Evolutionary conservation across 2,329 filamentous ascomycete species (phyloP), one percentile per base, ranked within the genome.

Genomic region (Mycogone perniciosa): DNA sequence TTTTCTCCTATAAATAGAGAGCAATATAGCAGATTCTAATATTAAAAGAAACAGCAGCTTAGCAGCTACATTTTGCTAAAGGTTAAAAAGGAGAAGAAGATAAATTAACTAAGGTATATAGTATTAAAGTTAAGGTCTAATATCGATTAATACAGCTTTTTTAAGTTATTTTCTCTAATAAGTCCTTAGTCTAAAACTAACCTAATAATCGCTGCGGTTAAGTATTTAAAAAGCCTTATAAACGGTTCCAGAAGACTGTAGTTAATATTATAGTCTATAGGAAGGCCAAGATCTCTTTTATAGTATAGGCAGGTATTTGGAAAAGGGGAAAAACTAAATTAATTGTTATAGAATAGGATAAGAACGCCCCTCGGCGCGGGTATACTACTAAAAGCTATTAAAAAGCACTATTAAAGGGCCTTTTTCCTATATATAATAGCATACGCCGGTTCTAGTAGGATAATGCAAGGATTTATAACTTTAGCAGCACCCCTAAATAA

Each of bases 111-210:
- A 37, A 31, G 29, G 38, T 8, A 35, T 20, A 44, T 5, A 5
- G 5, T 3, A 10, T 51, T 29, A 30, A 35, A 31, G 37, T n/a
- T 26, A 43, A 38, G 2, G 43, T 29, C 1, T n/a, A 35, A 5
- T 3, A 6, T 2, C 20, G n/a, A 5, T n/a, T 46, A 35, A 9
- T 46, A 46, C 13, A 4, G 37, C 29, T 20, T n/a, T 27, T 31
- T 46, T 11, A 51, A 46, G 5, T 37, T 34, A 26, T 41, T 30
- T 31, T 46, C 47, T 44, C 47, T 44, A 6, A 51, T 31, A 20
- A 51, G 29, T 4, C 5, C 35, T 31, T 20, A 4, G 11, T 31
- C 11, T 44, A 44, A 31, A 39, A 39, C 13, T 6, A 39, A 9
- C n/a, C 37, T 8, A 39, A 13, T 13, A 39, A 39, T n/a, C 37